A percentile compares a stretch with the other conserved stretches of the same genome.
Evolutionary conservation across 139 green algal genomes (phyloP).

Genomic region (Chlorella sp.): DNA sequence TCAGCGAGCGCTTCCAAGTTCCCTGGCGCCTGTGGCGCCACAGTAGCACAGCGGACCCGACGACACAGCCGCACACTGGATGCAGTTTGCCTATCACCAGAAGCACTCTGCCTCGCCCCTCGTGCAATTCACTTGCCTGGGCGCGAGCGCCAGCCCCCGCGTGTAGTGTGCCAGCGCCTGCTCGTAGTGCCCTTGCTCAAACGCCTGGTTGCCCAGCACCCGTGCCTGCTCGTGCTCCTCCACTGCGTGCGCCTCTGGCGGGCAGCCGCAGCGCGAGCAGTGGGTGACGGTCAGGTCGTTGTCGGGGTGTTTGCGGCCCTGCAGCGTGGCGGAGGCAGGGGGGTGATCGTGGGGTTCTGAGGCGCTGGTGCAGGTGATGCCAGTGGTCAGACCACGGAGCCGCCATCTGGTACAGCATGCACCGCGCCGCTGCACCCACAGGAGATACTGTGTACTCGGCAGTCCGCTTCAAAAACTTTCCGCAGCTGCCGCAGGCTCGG

Average conservation of each 20-base stretch:
- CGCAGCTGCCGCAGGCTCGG: constrained; percentile 24
- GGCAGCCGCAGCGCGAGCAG: constrained; percentile 46
- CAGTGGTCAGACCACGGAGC: neutral
- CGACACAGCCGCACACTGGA: no score
- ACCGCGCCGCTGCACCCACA: neutral
- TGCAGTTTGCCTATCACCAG: no score
- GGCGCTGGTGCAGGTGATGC: neutral
- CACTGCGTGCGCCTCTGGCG: constrained; percentile 24
- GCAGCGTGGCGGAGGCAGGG: neutral
- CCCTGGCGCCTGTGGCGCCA: no score
- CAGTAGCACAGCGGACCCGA: no score
- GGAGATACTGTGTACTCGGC: constrained; percentile 2
- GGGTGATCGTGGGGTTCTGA: neutral
- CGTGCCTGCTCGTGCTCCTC: constrained; percentile 8
- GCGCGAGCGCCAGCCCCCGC: constrained; percentile 15
- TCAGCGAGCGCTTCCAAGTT: no score
- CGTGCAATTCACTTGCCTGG: no score
- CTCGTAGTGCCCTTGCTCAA: constrained; percentile 4
- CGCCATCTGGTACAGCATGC: neutral
- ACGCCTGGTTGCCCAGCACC: constrained; percentile 40
- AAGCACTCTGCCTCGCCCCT: no score
- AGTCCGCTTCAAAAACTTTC: constrained; percentile 28
- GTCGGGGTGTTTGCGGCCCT: constrained; percentile 27
- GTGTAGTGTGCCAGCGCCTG: constrained; percentile 37
- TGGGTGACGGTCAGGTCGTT: constrained; percentile 35